phyloP scores from a whole-genome alignment of 371 early-diverging fungal genomes.

The Parasitella parasitica region DNA sequence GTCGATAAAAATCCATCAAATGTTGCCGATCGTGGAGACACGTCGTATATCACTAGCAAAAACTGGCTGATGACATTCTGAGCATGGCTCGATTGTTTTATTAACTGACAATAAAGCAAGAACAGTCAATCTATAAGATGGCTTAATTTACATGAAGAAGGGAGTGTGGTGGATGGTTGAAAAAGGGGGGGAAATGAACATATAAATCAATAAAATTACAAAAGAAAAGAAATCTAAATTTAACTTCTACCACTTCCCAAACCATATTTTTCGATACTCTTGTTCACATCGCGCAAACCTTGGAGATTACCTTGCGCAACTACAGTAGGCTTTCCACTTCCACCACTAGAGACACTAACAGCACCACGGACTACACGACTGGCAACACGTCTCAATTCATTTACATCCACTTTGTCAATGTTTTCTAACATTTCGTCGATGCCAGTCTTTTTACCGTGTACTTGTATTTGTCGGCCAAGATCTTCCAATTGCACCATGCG shows the following conservation, averaged over 20 bases:
- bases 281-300: constrained; percentile 41
- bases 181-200: background rate
- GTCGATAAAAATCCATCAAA: too few relatives aligned
- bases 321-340: constrained; percentile 56
- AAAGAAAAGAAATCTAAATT: background rate
- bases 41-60: too few relatives aligned
- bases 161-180: background rate
- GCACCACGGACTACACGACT: constrained; percentile 58
- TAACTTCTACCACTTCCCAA: constrained; percentile 24
- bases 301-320: constrained; percentile 56
- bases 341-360: constrained; percentile 53
- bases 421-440: constrained; percentile 75
- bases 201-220: background rate
- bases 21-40: too few relatives aligned
- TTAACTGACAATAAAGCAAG: background rate
- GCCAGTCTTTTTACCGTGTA: constrained; percentile 72
- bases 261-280: constrained; percentile 27
- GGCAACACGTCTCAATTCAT: constrained; percentile 74
- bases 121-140: background rate
- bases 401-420: constrained; percentile 71
- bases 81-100: background rate
- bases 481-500: constrained; percentile 94
- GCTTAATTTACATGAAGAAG: background rate
- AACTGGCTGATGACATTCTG: too few relatives aligned
- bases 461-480: constrained; percentile 89